phyloP scores from a whole-genome alignment of 2,329 filamentous ascomycete species.

The Juglanconis sp. region DNA sequence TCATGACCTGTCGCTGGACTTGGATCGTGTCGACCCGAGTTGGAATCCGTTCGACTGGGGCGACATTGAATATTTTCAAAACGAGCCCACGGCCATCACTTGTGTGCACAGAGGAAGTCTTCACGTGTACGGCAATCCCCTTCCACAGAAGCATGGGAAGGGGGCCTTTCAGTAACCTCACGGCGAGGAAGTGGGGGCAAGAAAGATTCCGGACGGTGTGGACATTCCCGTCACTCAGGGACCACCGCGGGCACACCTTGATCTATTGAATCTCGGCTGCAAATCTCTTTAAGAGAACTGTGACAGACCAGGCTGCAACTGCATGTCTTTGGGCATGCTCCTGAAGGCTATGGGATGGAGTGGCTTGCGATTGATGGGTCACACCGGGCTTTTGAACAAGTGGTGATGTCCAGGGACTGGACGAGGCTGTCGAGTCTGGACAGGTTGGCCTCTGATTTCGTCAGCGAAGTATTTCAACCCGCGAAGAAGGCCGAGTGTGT shows the following conservation, averaged over 20 bases:
- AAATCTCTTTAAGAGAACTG: constrained; percentile 26
- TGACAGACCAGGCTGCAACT: constrained; percentile 31
- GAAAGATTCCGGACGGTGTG: constrained; percentile 22
- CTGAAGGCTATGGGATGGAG: constrained; percentile 22
- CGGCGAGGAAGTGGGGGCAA: constrained; percentile 26
- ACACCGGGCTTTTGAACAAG: neutral
- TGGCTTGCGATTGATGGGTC: neutral
- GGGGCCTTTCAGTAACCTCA: constrained; percentile 41
- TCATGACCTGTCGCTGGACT: constrained; percentile 31
- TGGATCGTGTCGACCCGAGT: neutral
- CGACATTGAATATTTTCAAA: constrained; percentile 32
- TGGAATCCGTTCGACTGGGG: constrained; percentile 27
- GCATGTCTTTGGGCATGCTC: constrained; percentile 37
- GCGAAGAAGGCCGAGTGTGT: neutral
- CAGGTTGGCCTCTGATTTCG: neutral
- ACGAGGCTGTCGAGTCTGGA: neutral
- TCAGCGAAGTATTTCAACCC: neutral
- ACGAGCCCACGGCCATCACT: constrained; percentile 24
- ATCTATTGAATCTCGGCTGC: constrained; percentile 27
- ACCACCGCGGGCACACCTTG: constrained; percentile 31
- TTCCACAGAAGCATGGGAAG: constrained; percentile 30
- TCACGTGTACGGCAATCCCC: constrained; percentile 34
- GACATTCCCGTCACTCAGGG: constrained; percentile 35
- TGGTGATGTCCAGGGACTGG: neutral
- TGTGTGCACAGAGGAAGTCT: constrained; percentile 29